Evolutionary conservation across 139 green algal species (phyloP), one percentile per base, ranked within the genome.

Genomic region (Ettlia oleoabundans): DNA sequence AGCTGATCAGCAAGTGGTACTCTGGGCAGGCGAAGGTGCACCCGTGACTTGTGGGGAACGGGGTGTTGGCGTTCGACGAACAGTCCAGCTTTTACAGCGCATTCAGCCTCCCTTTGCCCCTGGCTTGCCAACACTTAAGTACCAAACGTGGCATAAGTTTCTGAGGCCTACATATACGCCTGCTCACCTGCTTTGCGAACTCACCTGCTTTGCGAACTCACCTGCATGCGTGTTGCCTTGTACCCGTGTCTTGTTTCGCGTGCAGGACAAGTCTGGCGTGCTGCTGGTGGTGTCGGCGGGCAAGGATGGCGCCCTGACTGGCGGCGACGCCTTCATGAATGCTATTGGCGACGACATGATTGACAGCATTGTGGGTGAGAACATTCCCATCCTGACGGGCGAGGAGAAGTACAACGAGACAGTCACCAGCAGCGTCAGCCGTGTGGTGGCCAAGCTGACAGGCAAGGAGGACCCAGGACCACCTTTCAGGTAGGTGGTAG

Each of bases 251-350:
- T 13, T 38, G 68, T 42, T 18, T 28, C 2, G 9, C 35, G 79
- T 90, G 43, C 91, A 87, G 24, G 89, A 95, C 85, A 97, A 98
- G 77, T 95, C 97, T 86, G 97, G 95, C 28, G 74, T 98, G 4
- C 71, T 99, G 66, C 84, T 99, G 83, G 85, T 99, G 30, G 93
- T 99, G 43, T 98, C 96, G 0, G 86, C 96, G 28, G 84, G 77
- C 72, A 99, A 99, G 89, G 96, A 99, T 79, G 96, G 96, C 28
- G 96, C 96, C 3, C 76, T 99, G 22, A 95, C 93, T 38, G 96
- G 96, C 66, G 96, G 97, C 28, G 85, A 91, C 3, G 64, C 47
- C 35, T 98, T 99, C 87, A 88, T 94, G 64, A 81, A 86, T 72
- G 88, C 92, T 2, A 77, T 99, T 6, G 96, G 96, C n/a, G 96